A percentile compares a stretch with the other conserved stretches of the same genome.
Evolutionary conservation across 1,139 yeast species (phyloP).

Genomic region (Scheffersomyces segobiensis): DNA sequence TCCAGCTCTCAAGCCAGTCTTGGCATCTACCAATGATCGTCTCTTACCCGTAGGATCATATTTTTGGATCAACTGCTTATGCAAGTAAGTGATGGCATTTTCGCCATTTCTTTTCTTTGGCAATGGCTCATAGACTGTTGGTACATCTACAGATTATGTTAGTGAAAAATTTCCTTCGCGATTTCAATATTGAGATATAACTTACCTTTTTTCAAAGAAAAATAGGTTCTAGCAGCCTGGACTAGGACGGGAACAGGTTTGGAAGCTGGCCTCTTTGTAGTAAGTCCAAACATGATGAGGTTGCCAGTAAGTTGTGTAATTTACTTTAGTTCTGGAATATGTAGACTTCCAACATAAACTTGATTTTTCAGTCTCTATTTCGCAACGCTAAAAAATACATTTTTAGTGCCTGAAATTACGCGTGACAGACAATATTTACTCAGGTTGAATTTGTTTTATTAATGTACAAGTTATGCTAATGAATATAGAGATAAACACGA

Average conservation of each 20-base stretch:
- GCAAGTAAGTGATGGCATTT: conserved; percentile 47
- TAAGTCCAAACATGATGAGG: conserved; percentile 17
- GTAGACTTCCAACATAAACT: background rate
- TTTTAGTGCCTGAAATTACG: conserved; percentile 8
- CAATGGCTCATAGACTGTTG: conserved; percentile 54
- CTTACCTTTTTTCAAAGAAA: conserved; percentile 23
- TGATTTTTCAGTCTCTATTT: background rate
- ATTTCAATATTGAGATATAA: conserved; percentile 1
- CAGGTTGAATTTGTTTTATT: conserved; percentile 1
- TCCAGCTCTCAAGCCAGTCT: conserved; percentile 68
- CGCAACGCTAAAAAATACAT: background rate
- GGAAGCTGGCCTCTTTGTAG: conserved; percentile 10
- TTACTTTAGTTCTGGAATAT: background rate
- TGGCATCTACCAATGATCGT: conserved; percentile 54
- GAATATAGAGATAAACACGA: background rate
- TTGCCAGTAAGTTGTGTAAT: background rate
- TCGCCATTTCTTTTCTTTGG: conserved; percentile 54
- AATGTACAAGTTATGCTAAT: conserved; percentile 6
- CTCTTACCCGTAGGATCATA: conserved; percentile 78
- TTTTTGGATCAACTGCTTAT: conserved; percentile 49
- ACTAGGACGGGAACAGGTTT: conserved; percentile 9
- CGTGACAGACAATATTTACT: conserved; percentile 2
- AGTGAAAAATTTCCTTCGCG: background rate
- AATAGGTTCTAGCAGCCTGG: conserved; percentile 20
- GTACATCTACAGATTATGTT: conserved; percentile 11